phyloP scores from a whole-genome alignment of 768 basidiomycete genomes.

The Lentinus brumalis region DNA sequence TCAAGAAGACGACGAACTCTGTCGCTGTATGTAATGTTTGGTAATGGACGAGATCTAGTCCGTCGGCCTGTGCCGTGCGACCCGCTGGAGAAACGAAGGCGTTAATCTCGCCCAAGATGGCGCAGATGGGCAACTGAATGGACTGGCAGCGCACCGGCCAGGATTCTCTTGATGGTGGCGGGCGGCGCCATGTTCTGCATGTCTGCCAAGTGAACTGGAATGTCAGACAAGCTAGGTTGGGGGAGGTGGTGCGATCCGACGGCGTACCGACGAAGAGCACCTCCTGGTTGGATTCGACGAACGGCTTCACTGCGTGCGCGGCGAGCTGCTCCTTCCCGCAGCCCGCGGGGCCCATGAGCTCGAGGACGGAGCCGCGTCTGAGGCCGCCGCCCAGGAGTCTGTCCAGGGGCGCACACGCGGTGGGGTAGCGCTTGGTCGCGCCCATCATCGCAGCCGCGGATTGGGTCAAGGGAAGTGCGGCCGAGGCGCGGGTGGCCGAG shows the following conservation, averaged over 20 bases:
- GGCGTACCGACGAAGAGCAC: constrained; percentile 66
- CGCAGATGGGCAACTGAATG: constrained; percentile 1
- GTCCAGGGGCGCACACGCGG: constrained; percentile 54
- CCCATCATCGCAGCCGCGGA: constrained; percentile 50
- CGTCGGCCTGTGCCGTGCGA: constrained; percentile 15
- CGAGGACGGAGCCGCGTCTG: constrained; percentile 60
- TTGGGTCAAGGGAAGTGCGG: constrained; percentile 45
- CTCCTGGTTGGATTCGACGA: constrained; percentile 49
- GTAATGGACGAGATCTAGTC: constrained; percentile 40
- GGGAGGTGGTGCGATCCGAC: constrained; percentile 5
- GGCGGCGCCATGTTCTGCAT: constrained; percentile 52
- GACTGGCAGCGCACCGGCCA: constrained; percentile 24
- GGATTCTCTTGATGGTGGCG: constrained; percentile 30
- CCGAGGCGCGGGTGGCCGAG: constrained; percentile 39
- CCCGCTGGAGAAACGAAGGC: constrained; percentile 15
- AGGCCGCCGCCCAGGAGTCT: constrained; percentile 65
- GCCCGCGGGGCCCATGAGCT: constrained; percentile 79
- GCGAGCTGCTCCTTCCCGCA: constrained; percentile 62
- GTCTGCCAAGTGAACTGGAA: constrained; percentile 33
- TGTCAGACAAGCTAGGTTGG: constrained; percentile 3
- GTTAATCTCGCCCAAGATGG: constrained; percentile 7
- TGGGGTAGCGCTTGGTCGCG: constrained; percentile 38
- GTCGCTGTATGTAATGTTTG: constrained; percentile 47
- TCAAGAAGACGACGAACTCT: constrained; percentile 60
- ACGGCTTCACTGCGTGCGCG: constrained; percentile 48